Conservation (phyloP, 179 eudicot species). For the Actinidia arguta region DNA sequence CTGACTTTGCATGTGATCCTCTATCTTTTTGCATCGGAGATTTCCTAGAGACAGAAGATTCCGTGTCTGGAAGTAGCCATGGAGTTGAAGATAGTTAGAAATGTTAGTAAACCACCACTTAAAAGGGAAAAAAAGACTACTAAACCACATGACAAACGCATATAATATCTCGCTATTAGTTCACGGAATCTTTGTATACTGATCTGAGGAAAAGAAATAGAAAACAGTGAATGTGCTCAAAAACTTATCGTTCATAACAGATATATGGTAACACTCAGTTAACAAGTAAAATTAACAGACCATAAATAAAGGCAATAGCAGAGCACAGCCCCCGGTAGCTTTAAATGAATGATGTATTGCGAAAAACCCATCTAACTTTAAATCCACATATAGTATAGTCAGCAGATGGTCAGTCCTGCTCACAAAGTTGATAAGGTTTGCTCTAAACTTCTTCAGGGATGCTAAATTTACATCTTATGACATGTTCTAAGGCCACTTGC, state of each 20-base stretch:
- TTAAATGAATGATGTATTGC: neutral
- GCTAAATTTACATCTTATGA: neutral
- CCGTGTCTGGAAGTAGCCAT: slow-evolving; percentile 52
- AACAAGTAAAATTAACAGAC: neutral
- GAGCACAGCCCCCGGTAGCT: neutral
- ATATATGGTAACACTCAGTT: neutral
- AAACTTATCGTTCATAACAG: neutral
- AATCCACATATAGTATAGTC: neutral
- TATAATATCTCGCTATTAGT: neutral
- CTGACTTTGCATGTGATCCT: slow-evolving; percentile 30
- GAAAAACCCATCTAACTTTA: neutral
- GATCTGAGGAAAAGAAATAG: neutral
- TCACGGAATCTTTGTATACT: neutral
- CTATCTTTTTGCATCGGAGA: slow-evolving; percentile 50
- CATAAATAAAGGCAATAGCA: neutral
- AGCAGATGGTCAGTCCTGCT: neutral
- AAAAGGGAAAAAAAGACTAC: neutral
- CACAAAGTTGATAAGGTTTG: neutral
- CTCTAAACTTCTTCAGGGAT: neutral
- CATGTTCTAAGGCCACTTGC: neutral
- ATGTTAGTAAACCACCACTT: neutral
- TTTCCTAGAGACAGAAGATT: slow-evolving; percentile 46
- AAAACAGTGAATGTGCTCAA: neutral
- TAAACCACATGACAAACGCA: neutral
- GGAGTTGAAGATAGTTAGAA: slow-evolving; percentile 9